Percentiles rank a stretch among this genome's conserved stretches.
These are phyloP conservation scores for Eucalyptus pauciflora DNA, from an alignment of 345 rosid species.

Conservation along the genomic window DNA sequence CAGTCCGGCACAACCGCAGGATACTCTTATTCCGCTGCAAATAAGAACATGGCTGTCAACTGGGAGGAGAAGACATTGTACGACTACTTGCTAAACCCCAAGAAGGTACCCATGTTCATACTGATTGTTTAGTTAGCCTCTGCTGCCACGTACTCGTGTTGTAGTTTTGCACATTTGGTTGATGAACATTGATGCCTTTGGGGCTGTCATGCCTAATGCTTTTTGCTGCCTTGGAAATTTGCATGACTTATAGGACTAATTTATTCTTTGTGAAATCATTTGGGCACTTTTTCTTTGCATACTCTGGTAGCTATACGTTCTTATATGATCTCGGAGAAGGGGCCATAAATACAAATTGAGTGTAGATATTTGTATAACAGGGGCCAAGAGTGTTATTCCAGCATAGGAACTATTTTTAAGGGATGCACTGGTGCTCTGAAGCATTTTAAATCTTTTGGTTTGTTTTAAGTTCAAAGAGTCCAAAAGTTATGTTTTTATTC, in stretches of 20 bases:
- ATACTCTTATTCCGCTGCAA: constrained; percentile 88
- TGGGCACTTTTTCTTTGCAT: neutral
- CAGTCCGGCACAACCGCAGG: constrained; percentile 80
- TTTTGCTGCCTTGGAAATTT: neutral
- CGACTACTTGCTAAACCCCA: constrained; percentile 82
- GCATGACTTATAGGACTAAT: neutral
- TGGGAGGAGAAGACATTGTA: constrained; percentile 88
- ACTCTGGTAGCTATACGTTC: neutral
- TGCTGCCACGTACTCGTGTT: neutral
- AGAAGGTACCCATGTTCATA: constrained; percentile 34
- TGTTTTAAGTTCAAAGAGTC: neutral
- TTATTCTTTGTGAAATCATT: neutral
- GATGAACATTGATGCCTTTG: neutral
- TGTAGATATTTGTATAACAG: neutral
- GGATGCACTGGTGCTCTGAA: neutral
- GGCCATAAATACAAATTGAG: neutral
- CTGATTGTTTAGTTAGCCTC: neutral
- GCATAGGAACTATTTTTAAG: neutral
- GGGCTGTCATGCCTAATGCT: neutral
- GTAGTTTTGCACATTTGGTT: neutral
- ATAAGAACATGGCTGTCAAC: constrained; percentile 75
- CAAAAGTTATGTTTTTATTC: neutral
- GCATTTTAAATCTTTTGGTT: neutral
- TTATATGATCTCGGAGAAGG: neutral
- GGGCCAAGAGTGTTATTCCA: neutral